Conservation (phyloP, 768 basidiomycete species). For the Pleurotus tuber-regium region DNA sequence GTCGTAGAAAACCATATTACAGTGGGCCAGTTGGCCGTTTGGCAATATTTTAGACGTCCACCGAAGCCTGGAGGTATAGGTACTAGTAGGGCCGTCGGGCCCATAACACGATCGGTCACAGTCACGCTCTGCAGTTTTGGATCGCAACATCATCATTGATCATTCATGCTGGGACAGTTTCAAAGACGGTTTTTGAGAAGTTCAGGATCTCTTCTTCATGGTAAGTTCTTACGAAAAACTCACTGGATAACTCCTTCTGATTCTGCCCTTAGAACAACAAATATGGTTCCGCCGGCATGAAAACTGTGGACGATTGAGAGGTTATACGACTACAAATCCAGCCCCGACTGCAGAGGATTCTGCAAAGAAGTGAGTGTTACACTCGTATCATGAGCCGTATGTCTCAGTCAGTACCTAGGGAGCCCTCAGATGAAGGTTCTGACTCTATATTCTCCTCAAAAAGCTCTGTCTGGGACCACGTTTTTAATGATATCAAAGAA, state of each 20-base stretch:
- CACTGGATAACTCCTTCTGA: background rate
- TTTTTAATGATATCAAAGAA: constrained; percentile 46
- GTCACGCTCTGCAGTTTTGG: background rate
- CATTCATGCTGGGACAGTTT: background rate
- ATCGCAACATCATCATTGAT: background rate
- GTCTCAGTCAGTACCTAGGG: background rate
- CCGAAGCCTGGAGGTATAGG: no score
- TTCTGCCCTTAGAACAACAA: background rate
- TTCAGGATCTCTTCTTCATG: background rate
- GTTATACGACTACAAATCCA: background rate
- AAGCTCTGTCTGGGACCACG: constrained; percentile 49
- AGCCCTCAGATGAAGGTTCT: background rate
- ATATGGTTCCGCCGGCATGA: background rate
- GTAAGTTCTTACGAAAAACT: background rate
- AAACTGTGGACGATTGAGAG: constrained; percentile 9
- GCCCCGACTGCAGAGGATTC: background rate
- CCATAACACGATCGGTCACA: background rate
- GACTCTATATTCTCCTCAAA: constrained; percentile 32
- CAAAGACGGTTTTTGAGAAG: background rate
- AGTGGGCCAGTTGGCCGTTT: no score
- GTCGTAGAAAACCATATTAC: no score
- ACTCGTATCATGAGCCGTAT: background rate
- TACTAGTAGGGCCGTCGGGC: no score
- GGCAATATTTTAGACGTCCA: no score
- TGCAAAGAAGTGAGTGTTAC: background rate